Conservation (phyloP, 2,329 filamentous ascomycete genomes). For the Sporothrix phasma region DNA sequence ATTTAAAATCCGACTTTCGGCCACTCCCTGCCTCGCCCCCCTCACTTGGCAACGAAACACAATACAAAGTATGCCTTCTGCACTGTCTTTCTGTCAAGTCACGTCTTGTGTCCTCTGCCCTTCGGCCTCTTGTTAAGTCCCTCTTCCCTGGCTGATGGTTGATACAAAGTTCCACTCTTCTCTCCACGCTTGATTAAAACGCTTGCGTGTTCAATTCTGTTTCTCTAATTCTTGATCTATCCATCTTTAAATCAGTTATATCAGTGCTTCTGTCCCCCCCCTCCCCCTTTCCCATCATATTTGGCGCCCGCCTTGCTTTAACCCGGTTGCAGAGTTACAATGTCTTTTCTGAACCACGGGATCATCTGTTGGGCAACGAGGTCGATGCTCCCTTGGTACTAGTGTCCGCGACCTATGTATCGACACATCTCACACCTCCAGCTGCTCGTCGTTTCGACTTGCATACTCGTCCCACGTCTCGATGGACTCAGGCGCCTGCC, state of each 20-base stretch:
- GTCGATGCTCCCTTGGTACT: too few relatives aligned
- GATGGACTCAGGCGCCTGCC: not conserved
- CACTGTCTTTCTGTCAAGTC: not conserved
- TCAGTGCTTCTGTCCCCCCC: not conserved
- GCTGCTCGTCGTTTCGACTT: not conserved
- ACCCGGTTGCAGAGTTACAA: not conserved
- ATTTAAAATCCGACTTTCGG: slow-evolving; percentile 4
- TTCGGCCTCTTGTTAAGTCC: not conserved
- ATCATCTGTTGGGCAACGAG: not conserved
- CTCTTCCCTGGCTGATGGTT: slow-evolving; percentile 10
- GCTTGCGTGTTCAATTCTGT: slow-evolving; percentile 12
- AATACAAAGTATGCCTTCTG: not conserved
- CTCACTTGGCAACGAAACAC: not conserved
- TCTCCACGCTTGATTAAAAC: slow-evolving; percentile 7
- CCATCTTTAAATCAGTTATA: not conserved
- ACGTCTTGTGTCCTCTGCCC: not conserved
- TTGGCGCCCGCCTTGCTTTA: not conserved
- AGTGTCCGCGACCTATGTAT: not conserved
- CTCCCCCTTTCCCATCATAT: not conserved
- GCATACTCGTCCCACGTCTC: not conserved
- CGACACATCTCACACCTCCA: not conserved
- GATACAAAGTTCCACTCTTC: not conserved
- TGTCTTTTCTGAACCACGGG: not conserved
- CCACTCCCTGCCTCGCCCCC: not conserved
- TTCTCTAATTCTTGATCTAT: not conserved